phyloP scores from a whole-genome alignment of 2,329 filamentous ascomycete genomes.

The Penicillium sp. region DNA sequence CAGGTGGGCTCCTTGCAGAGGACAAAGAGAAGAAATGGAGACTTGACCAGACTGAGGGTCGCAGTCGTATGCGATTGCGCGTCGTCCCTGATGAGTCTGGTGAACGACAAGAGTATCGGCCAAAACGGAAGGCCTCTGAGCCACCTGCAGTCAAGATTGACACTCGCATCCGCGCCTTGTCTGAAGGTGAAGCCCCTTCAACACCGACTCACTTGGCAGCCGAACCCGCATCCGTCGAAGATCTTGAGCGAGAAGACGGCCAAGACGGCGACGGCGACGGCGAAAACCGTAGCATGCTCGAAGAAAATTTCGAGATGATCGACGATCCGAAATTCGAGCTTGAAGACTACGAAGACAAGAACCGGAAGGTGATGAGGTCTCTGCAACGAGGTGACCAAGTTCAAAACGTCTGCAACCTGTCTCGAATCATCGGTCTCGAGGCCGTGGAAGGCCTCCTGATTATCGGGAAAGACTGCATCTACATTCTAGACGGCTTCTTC shows the following conservation, averaged over 20 bases:
- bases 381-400: constrained; percentile 88
- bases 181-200: constrained; percentile 43
- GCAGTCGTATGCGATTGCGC: constrained; percentile 89
- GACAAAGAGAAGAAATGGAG: constrained; percentile 73
- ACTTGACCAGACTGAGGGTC: constrained; percentile 89
- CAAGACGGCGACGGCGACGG: constrained; percentile 36
- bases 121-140: constrained; percentile 71
- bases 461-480: constrained; percentile 84
- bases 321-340: constrained; percentile 85
- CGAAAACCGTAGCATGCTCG: constrained; percentile 50
- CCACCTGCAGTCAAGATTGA: constrained; percentile 48
- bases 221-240: constrained; percentile 30
- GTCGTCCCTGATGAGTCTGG: constrained; percentile 73
- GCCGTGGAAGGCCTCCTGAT: constrained; percentile 92
- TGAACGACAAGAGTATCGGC: constrained; percentile 72
- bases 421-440: constrained; percentile 88
- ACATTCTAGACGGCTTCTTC: constrained; percentile 95
- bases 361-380: constrained; percentile 94
- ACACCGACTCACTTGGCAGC: constrained; percentile 35
- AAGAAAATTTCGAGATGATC: constrained; percentile 94
- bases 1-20: constrained; percentile 76
- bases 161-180: constrained; percentile 41
- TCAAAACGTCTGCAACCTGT: constrained; percentile 92
- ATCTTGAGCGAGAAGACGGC: constrained; percentile 29
- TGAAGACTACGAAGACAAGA: constrained; percentile 93